A percentile compares a stretch with the other conserved stretches of the same genome.
Evolutionary conservation across 306 rosid species (phyloP).

Genomic region (Echinosophora koreensis): DNA sequence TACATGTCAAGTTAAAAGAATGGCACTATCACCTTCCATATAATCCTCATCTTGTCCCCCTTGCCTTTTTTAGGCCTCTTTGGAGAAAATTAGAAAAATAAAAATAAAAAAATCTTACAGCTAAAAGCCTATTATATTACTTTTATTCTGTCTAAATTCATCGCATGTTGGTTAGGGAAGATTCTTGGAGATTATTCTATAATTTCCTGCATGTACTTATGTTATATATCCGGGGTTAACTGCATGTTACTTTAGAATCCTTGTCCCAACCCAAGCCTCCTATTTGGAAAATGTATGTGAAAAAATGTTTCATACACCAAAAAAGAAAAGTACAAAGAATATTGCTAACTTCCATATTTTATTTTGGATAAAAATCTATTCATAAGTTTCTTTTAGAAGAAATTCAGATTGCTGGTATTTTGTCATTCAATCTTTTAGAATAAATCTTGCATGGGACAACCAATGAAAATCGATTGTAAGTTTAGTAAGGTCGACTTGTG

Average conservation of each 20-base stretch:
- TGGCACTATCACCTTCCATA: slow-evolving; percentile 64
- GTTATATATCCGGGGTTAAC: slow-evolving; percentile 1
- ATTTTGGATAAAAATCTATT: too few relatives aligned
- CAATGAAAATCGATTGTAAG: too few relatives aligned
- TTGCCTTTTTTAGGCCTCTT: slow-evolving; percentile 54
- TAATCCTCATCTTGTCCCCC: slow-evolving; percentile 73
- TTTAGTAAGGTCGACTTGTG: too few relatives aligned
- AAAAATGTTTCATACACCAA: too few relatives aligned
- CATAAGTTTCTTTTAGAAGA: too few relatives aligned
- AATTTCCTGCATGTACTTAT: slow-evolving; percentile 38
- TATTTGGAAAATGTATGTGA: neutral
- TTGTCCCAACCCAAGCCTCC: neutral
- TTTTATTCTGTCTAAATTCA: slow-evolving; percentile 51
- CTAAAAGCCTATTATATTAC: slow-evolving; percentile 56
- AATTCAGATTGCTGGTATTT: too few relatives aligned
- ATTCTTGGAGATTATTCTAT: slow-evolving; percentile 41
- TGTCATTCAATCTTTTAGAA: too few relatives aligned
- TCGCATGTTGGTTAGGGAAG: slow-evolving; percentile 42
- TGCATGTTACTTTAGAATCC: slow-evolving; percentile 34
- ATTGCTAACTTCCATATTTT: too few relatives aligned
- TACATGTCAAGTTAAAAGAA: slow-evolving; percentile 62
- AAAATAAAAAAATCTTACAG: slow-evolving; percentile 16
- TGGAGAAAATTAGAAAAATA: slow-evolving; percentile 29
- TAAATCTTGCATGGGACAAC: too few relatives aligned
- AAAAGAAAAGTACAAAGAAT: too few relatives aligned